Conservation (phyloP, 768 basidiomycete genomes). For the Boletus barrowsii region DNA sequence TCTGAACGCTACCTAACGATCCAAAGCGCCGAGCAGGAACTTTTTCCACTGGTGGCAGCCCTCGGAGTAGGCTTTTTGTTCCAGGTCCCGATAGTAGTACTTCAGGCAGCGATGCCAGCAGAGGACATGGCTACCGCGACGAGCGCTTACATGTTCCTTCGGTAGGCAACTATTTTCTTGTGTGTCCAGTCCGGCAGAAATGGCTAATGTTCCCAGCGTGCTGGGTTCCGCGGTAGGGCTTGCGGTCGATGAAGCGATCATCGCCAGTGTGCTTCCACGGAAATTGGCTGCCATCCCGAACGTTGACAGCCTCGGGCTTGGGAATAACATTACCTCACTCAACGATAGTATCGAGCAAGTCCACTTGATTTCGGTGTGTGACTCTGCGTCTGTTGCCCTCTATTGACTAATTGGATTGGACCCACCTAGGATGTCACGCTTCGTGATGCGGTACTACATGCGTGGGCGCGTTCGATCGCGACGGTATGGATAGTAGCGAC, state of each 20-base stretch:
- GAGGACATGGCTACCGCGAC: slow-evolving; percentile 81
- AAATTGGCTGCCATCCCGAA: slow-evolving; percentile 10
- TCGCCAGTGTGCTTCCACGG: slow-evolving; percentile 45
- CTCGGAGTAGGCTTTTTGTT: slow-evolving; percentile 64
- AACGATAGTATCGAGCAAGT: slow-evolving; percentile 48
- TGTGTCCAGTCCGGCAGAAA: background rate
- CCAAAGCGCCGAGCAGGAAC: slow-evolving; percentile 53
- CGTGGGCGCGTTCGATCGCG: background rate
- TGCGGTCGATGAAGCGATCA: slow-evolving; percentile 69
- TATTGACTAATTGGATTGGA: background rate
- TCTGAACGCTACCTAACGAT: slow-evolving; percentile 1
- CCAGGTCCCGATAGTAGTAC: slow-evolving; percentile 63
- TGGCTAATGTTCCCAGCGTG: slow-evolving; percentile 37
- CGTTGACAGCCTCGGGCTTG: slow-evolving; percentile 25
- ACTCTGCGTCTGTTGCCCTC: background rate
- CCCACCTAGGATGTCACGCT: background rate
- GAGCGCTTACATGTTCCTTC: slow-evolving; percentile 69
- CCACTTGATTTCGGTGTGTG: slow-evolving; percentile 27
- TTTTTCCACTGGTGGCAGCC: slow-evolving; percentile 64
- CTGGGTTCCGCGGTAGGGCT: slow-evolving; percentile 76
- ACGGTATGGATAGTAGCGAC: background rate
- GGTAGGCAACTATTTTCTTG: slow-evolving; percentile 32
- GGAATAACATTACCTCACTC: slow-evolving; percentile 43
- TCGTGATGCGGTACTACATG: background rate
- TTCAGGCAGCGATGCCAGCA: slow-evolving; percentile 84